A percentile compares a stretch with the other conserved stretches of the same genome.
phyloP scores from a whole-genome alignment of 139 green algal species.

The Protoeuglena noctilucae region DNA sequence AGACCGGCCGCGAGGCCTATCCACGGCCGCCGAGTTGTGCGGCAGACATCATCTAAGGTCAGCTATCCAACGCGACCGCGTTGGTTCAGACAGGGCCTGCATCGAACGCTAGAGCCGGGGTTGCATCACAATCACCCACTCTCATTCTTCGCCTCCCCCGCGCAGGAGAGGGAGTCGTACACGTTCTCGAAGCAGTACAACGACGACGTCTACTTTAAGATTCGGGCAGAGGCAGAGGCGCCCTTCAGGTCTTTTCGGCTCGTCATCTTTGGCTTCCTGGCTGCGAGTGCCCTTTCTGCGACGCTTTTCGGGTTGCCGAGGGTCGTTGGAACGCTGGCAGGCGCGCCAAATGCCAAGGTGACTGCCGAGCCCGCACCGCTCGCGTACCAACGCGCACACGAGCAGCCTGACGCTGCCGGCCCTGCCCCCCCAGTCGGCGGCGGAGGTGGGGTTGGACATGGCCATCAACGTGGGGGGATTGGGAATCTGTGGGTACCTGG shows the following conservation, averaged over 20 bases:
- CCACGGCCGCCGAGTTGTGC: too few relatives aligned
- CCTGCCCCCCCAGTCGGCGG: background rate
- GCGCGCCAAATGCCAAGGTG: slow-evolving; percentile 28
- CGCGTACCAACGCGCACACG: background rate
- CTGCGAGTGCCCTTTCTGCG: slow-evolving; percentile 28
- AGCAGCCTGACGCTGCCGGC: background rate
- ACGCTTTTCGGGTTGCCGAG: slow-evolving; percentile 42
- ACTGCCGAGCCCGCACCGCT: slow-evolving; percentile 30
- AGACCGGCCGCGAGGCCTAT: too few relatives aligned
- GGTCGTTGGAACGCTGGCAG: slow-evolving; percentile 37
- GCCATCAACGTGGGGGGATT: slow-evolving; percentile 39
- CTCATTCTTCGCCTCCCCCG: too few relatives aligned
- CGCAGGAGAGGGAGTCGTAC: too few relatives aligned
- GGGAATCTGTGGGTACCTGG: background rate
- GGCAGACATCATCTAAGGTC: too few relatives aligned
- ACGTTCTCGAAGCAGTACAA: too few relatives aligned
- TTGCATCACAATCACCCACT: too few relatives aligned
- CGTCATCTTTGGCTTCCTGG: slow-evolving; percentile 47
- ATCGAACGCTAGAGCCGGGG: too few relatives aligned
- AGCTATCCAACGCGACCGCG: too few relatives aligned
- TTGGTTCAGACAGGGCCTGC: too few relatives aligned
- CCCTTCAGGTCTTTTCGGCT: slow-evolving; percentile 42
- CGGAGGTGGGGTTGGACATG: slow-evolving; percentile 20
- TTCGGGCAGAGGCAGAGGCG: slow-evolving; percentile 45
- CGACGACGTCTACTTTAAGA: slow-evolving; percentile 16